Evolutionary conservation across 495 filamentous ascomycete species (phyloP), one percentile per base, ranked within the genome.

Genomic region (Aspergillus saccharolyticus): DNA sequence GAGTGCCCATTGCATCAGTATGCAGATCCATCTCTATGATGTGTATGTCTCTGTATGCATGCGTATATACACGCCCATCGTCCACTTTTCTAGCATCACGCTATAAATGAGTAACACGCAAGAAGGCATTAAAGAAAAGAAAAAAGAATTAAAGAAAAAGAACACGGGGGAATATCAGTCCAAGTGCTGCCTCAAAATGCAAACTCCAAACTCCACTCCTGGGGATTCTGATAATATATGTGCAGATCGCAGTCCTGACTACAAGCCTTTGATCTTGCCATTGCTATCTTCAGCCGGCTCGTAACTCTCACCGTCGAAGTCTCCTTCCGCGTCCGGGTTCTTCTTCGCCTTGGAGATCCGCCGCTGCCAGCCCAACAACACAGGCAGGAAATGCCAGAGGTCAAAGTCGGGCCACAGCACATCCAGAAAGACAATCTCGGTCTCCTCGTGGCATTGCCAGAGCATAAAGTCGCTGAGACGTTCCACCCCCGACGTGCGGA

Each of bases 401-500:
- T 95, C 91, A 62, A 98, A 96, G 62, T 97, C 91, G 4, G 94
- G 94, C 94, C 94, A 98, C 44, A 97, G 74, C 55, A 90, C 93
- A 55, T 96, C 83, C 43, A 96, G 69, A 72, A 97, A 98, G 42
- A 90, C 89, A 54, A 97, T 87, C 53, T 96, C 87, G 0, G 94
- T 97, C 44, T 93, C 78, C 64, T 95, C 80, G 63, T 97, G 91
- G 63, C 89, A 92, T 71, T 98, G 94, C 94, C 94, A 98, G 52
- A 98, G 84, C 91, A 98, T 91, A 65, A 97, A 98, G 66, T 98
- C 94, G 63, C 90, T 96, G 56, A 98, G 72, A 19, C 94, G 80
- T 65, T 91, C 87, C 12, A 98, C 94, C 24, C 90, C 94, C 51
- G 89, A 95, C 0, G 94, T 98, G 22, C 94, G 81, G 18, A 98